Conservation (phyloP, 2,329 filamentous ascomycete genomes). For the Fusarium stilboides region DNA sequence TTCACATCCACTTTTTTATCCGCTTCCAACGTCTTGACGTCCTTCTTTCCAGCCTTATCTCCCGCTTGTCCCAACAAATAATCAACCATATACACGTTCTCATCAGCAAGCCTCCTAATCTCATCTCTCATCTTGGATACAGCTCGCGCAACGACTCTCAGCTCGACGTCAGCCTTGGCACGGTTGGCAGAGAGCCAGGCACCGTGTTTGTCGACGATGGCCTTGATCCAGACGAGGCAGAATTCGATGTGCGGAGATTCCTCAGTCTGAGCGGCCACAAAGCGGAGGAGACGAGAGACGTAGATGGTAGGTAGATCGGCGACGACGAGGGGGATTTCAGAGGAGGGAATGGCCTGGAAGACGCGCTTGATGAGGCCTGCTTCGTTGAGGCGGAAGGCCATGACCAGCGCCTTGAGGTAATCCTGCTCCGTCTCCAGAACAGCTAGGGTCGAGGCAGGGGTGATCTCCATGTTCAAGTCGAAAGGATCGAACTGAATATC, state of each 20-base stretch:
- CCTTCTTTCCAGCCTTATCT: constrained; percentile 48
- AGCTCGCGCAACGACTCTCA: constrained; percentile 86
- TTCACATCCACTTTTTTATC: constrained; percentile 49
- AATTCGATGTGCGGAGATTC: constrained; percentile 95
- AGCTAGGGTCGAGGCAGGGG: constrained; percentile 84
- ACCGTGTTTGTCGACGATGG: constrained; percentile 85
- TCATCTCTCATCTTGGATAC: constrained; percentile 86
- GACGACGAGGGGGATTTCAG: constrained; percentile 83
- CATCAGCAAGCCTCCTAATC: constrained; percentile 85
- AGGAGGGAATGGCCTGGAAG: constrained; percentile 85
- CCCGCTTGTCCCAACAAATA: constrained; percentile 76
- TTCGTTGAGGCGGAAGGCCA: constrained; percentile 97
- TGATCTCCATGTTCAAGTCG: constrained; percentile 94
- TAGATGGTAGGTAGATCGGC: constrained; percentile 87
- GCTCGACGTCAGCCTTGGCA: constrained; percentile 84
- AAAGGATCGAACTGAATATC: constrained; percentile 93
- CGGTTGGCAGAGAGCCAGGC: constrained; percentile 86
- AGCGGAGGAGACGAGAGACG: constrained; percentile 85
- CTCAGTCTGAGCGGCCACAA: constrained; percentile 89
- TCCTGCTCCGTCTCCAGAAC: constrained; percentile 78
- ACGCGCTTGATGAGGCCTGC: constrained; percentile 84
- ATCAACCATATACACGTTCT: constrained; percentile 91
- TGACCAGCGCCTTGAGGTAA: constrained; percentile 92
- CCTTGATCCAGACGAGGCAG: constrained; percentile 92
- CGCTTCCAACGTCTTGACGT: constrained; percentile 40